Evolutionary conservation across 306 rosid genomes (phyloP).

Genomic region (Luffa aegyptiaca): DNA sequence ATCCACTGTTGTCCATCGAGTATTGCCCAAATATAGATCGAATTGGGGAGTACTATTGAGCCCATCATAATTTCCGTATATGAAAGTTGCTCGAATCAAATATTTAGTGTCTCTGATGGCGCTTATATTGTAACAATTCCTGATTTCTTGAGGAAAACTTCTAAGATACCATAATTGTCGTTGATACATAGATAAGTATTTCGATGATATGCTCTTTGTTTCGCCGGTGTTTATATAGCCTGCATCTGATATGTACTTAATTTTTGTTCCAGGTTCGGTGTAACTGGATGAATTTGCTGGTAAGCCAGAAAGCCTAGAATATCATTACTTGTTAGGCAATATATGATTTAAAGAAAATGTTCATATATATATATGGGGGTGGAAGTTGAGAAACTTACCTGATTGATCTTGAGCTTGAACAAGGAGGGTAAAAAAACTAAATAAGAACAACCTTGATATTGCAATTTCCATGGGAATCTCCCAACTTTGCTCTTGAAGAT

Average conservation of each 20-base stretch:
- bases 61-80: conserved; percentile 2
- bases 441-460: background rate
- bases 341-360: background rate
- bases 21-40: conserved; percentile 1
- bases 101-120: background rate
- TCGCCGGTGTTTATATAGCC: conserved; percentile 6
- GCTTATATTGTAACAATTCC: conserved; percentile 14
- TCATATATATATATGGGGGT: background rate
- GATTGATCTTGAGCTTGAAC: conserved; percentile 2
- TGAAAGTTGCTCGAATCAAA: conserved; percentile 1
- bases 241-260: conserved; percentile 13
- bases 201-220: background rate
- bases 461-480: background rate
- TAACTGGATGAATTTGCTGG: background rate
- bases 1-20: conserved; percentile 11
- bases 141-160: conserved; percentile 13
- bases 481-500: background rate
- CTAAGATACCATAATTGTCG: conserved; percentile 1
- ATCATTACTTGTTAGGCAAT: background rate
- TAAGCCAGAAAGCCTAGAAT: conserved; percentile 18
- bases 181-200: background rate
- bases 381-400: background rate
- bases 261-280: background rate
- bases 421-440: background rate
- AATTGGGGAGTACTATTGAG: background rate